Evolutionary conservation across 495 filamentous ascomycete genomes (phyloP).

Genomic region (Tuber microsphaerosporum): DNA sequence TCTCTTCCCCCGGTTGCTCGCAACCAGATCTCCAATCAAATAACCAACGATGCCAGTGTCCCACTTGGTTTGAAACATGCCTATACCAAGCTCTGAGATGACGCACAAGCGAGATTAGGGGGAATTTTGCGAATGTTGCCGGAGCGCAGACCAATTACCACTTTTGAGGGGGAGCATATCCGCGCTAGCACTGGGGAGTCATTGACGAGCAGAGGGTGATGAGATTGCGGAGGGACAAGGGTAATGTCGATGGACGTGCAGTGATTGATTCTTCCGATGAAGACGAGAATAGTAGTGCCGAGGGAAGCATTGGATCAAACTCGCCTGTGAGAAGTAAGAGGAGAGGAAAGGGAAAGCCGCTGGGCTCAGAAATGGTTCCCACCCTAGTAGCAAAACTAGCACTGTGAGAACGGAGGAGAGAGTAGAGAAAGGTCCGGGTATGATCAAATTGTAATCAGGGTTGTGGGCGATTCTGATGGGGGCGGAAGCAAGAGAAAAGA

Average conservation of each 20-base stretch:
- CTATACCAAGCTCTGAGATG: too few species aligned
- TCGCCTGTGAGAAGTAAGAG: slow-evolving; percentile 48
- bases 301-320: slow-evolving; percentile 35
- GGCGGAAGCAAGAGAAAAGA: too few species aligned
- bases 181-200: slow-evolving; percentile 40
- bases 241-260: slow-evolving; percentile 57
- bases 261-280: slow-evolving; percentile 50
- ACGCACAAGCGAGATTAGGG: too few species aligned
- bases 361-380: not conserved
- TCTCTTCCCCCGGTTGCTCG: too few species aligned
- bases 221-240: slow-evolving; percentile 67
- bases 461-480: too few species aligned
- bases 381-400: not conserved
- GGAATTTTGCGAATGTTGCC: too few species aligned
- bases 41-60: too few species aligned
- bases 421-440: not conserved
- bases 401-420: not conserved
- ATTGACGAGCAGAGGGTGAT: slow-evolving; percentile 42
- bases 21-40: too few species aligned
- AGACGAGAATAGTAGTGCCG: slow-evolving; percentile 44
- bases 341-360: slow-evolving; percentile 41
- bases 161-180: slow-evolving; percentile 22
- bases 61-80: too few species aligned
- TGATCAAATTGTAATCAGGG: too few species aligned
- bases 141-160: too few species aligned